Conservation (phyloP, 1,284 basidiomycete species). For the Pseudozyma pruni region DNA sequence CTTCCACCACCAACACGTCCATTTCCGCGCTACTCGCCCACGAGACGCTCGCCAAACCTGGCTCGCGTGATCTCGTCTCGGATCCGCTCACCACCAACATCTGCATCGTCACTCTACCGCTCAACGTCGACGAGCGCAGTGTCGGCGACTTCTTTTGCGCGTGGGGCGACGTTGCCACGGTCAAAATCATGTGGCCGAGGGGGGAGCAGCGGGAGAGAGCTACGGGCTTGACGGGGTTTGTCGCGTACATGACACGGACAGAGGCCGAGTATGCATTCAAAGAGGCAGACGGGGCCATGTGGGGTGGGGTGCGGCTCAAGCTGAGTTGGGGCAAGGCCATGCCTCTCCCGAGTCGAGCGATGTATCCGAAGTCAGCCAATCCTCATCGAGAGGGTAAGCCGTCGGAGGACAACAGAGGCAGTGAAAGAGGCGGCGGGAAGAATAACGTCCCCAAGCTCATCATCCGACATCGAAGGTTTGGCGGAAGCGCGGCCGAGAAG, state of each 20-base stretch:
- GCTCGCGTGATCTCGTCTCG: constrained; percentile 81
- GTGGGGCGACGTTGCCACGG: constrained; percentile 71
- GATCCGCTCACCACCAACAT: constrained; percentile 91
- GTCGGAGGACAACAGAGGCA: neutral
- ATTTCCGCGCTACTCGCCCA: constrained; percentile 70
- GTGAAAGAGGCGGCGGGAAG: neutral
- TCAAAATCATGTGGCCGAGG: constrained; percentile 67
- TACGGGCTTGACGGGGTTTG: constrained; percentile 87
- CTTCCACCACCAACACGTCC: constrained; percentile 26
- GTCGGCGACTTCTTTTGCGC: constrained; percentile 85
- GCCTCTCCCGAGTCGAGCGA: constrained; percentile 74
- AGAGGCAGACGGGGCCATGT: constrained; percentile 88
- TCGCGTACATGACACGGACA: constrained; percentile 90
- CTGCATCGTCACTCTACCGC: constrained; percentile 85
- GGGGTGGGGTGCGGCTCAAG: constrained; percentile 84
- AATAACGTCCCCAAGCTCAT: constrained; percentile 16
- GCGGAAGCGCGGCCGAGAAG: neutral
- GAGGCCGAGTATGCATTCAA: constrained; percentile 88
- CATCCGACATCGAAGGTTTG: constrained; percentile 13
- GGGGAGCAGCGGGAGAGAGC: constrained; percentile 74
- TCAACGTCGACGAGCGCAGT: constrained; percentile 81
- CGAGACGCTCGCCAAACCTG: constrained; percentile 78
- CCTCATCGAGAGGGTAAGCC: neutral
- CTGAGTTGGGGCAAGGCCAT: constrained; percentile 97
- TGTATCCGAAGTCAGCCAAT: constrained; percentile 25